Percentiles rank a stretch among this genome's conserved stretches.
These are phyloP conservation scores for Erythrophleum fordii DNA, from an alignment of 306 rosid genomes.

Conservation along the genomic window DNA sequence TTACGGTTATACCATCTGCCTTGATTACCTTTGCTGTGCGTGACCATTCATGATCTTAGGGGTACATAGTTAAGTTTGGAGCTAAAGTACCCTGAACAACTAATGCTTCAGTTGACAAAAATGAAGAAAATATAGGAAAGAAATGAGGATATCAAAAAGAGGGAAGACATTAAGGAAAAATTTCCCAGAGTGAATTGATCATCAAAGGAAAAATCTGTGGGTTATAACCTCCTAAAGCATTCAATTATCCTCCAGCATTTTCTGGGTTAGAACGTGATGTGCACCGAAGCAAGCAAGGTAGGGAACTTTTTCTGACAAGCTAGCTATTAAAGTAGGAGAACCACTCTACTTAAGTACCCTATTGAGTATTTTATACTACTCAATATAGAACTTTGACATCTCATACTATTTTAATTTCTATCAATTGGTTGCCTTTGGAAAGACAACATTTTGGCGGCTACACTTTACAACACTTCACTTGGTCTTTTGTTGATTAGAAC, in stretches of 20 bases:
- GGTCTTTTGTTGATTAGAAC: too few species aligned
- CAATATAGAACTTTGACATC: too few species aligned
- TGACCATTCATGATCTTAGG: background rate
- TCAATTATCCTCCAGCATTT: background rate
- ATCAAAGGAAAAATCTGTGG: background rate
- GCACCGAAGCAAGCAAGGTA: too few species aligned
- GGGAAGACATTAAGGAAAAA: background rate
- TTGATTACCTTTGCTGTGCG: background rate
- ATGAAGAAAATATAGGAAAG: background rate
- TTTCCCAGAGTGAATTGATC: background rate
- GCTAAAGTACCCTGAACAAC: background rate
- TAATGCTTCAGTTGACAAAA: constrained; percentile 1
- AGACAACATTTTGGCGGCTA: too few species aligned
- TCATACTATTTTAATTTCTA: too few species aligned
- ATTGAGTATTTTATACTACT: too few species aligned
- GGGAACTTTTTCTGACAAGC: too few species aligned
- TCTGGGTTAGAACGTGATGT: too few species aligned
- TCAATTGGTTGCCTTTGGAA: too few species aligned
- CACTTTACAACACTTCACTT: too few species aligned
- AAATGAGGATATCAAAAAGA: background rate
- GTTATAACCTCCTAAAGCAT: background rate
- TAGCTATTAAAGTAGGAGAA: too few species aligned
- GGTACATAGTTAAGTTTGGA: background rate
- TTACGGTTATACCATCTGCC: background rate
- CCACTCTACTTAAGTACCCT: too few species aligned